phyloP scores from a whole-genome alignment of 192 early-diverging fungal species.

The Umbelopsis ramanniana region DNA sequence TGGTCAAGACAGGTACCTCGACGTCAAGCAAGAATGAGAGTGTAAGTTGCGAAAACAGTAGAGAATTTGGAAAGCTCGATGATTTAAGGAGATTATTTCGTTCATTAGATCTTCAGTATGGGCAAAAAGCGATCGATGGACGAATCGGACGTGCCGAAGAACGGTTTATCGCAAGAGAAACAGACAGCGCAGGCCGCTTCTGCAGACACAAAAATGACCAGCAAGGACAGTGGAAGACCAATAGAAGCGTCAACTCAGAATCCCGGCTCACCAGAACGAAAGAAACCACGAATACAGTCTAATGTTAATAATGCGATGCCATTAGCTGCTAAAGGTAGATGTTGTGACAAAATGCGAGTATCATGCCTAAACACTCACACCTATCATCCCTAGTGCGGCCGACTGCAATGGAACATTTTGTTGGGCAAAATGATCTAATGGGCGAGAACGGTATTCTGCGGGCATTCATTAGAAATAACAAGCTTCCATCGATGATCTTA shows the following conservation, averaged over 20 bases:
- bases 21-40: neutral
- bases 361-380: neutral
- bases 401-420: slow-evolving; percentile 61
- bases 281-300: slow-evolving; percentile 26
- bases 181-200: slow-evolving; percentile 7
- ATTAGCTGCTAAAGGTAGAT: slow-evolving; percentile 59
- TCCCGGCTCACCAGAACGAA: neutral
- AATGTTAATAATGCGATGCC: slow-evolving; percentile 50
- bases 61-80: neutral
- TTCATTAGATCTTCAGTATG: neutral
- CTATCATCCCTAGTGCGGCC: slow-evolving; percentile 51
- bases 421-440: slow-evolving; percentile 73
- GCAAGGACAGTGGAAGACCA: neutral
- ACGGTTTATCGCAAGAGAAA: neutral
- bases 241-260: neutral
- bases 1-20: too few species aligned
- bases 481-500: slow-evolving; percentile 79
- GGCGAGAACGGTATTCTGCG: slow-evolving; percentile 68
- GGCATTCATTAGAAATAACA: slow-evolving; percentile 65
- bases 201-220: neutral
- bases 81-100: neutral
- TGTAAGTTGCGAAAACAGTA: neutral
- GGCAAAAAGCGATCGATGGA: slow-evolving; percentile 30
- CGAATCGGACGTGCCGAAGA: neutral
- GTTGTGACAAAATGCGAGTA: too few species aligned